These are phyloP conservation scores for Chrysoporthe austroafricana DNA, from an alignment of 2,329 filamentous ascomycete species.

Conservation along the genomic window DNA sequence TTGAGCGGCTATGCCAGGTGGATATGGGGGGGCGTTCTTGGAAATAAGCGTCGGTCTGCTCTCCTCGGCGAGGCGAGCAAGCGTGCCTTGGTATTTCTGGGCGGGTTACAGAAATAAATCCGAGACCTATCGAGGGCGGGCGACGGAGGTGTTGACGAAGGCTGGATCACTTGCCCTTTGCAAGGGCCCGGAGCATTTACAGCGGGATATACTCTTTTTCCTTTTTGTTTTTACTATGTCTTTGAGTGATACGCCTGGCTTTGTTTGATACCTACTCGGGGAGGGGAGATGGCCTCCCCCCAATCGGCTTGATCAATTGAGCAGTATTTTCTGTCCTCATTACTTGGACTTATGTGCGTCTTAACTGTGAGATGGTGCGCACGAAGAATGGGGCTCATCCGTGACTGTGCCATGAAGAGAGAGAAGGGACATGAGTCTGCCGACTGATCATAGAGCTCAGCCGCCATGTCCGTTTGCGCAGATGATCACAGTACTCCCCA, in stretches of 20 bases:
- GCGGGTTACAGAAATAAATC: background rate
- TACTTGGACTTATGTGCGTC: background rate
- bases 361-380: background rate
- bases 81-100: background rate
- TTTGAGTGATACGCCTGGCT: slow-evolving; percentile 6
- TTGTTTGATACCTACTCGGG: slow-evolving; percentile 16
- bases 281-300: background rate
- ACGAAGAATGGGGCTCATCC: background rate
- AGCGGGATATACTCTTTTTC: background rate
- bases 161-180: background rate
- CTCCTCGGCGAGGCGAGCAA: slow-evolving; percentile 12
- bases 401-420: background rate
- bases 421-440: too few species aligned
- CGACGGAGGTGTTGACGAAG: background rate
- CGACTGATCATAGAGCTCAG: background rate
- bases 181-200: slow-evolving; percentile 1
- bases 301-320: slow-evolving; percentile 4
- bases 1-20: slow-evolving; percentile 19
- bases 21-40: slow-evolving; percentile 21
- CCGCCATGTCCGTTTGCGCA: background rate
- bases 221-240: background rate
- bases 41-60: slow-evolving; percentile 10
- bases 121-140: background rate
- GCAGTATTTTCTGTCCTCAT: background rate
- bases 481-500: background rate